These are phyloP conservation scores for Eimeria necatrix DNA, from an alignment of 169 alveolate species.

Conservation along the genomic window DNA sequence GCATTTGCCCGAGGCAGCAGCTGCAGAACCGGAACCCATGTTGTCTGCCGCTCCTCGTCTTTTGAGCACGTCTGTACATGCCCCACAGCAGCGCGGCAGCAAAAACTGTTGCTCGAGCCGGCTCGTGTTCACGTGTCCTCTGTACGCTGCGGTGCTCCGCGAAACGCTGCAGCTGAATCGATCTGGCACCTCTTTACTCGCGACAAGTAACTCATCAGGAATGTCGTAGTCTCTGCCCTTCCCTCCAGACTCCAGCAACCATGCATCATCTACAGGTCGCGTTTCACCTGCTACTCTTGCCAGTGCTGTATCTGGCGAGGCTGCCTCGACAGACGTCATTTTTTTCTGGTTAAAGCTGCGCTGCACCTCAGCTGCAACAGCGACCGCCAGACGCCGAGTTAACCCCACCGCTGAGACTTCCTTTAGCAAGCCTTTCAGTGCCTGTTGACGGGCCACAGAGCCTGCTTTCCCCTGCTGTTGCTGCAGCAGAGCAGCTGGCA, in stretches of 20 bases:
- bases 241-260: slow-evolving; percentile 21
- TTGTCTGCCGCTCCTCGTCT: neutral
- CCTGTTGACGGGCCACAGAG: neutral
- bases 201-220: neutral
- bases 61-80: neutral
- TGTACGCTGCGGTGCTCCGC: neutral
- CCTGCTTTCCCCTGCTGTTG: slow-evolving; percentile 56
- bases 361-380: neutral
- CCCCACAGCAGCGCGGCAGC: slow-evolving; percentile 44
- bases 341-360: too few species aligned
- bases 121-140: slow-evolving; percentile 19
- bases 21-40: neutral
- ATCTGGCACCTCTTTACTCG: neutral
- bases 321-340: neutral
- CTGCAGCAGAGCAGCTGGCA: slow-evolving; percentile 55
- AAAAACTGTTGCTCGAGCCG: slow-evolving; percentile 37
- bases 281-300: slow-evolving; percentile 23
- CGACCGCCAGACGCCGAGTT: neutral
- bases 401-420: neutral
- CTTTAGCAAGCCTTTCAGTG: neutral
- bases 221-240: slow-evolving; percentile 15
- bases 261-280: slow-evolving; percentile 7
- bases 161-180: neutral
- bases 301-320: neutral
- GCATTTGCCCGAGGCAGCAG: neutral